phyloP scores from a whole-genome alignment of 2,329 filamentous ascomycete genomes.

The Cyclaneusma minus region DNA sequence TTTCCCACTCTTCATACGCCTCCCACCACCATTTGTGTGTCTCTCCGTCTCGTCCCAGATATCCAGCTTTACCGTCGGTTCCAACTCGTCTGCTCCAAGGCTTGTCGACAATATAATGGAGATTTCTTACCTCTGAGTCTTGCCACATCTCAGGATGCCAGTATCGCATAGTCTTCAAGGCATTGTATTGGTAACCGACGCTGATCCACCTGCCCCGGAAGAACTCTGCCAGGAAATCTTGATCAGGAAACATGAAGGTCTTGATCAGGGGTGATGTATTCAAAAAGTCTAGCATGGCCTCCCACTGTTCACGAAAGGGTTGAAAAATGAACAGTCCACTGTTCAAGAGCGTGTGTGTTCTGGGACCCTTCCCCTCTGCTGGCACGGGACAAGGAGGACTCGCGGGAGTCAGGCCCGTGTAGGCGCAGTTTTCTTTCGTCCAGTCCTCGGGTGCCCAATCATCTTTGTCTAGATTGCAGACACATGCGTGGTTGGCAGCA shows the following conservation, averaged over 20 bases:
- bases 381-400: conserved; percentile 19
- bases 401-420: conserved; percentile 28
- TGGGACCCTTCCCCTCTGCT: conserved; percentile 9
- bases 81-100: conserved; percentile 35
- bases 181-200: conserved; percentile 44
- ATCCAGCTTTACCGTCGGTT: conserved; percentile 19
- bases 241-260: conserved; percentile 38
- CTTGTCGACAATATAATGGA: conserved; percentile 46
- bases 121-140: conserved; percentile 36
- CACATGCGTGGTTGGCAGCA: conserved; percentile 67
- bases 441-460: conserved; percentile 62
- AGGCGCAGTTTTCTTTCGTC: conserved; percentile 38
- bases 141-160: conserved; percentile 39
- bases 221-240: conserved; percentile 36
- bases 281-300: conserved; percentile 24
- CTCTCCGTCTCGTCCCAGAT: conserved; percentile 31
- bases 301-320: conserved; percentile 22
- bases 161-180: conserved; percentile 39
- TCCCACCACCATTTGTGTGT: conserved; percentile 39
- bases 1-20: conserved; percentile 26
- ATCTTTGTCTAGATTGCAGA: conserved; percentile 66
- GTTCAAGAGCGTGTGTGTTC: conserved; percentile 31
- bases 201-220: conserved; percentile 36
- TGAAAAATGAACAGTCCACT: conserved; percentile 34
- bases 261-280: conserved; percentile 21